These are phyloP conservation scores for Zoysia japonica DNA, from an alignment of 176 grass and related monocot genomes.

Conservation along the genomic window DNA sequence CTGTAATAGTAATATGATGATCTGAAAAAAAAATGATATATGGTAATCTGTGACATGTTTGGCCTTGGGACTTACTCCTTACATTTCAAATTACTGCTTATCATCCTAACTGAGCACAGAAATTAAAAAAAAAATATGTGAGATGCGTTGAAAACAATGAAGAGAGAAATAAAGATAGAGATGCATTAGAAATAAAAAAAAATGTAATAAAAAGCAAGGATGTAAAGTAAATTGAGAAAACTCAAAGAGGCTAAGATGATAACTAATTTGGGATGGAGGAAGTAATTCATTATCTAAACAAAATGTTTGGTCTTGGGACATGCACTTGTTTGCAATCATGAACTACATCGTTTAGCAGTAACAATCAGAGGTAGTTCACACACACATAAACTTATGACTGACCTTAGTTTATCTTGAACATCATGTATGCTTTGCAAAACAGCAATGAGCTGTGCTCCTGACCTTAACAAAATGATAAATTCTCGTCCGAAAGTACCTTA, in stretches of 20 bases:
- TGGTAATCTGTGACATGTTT: background rate
- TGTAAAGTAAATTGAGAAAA: no score
- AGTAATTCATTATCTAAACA: no score
- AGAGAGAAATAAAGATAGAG: no score
- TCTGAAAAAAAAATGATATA: conserved; percentile 14
- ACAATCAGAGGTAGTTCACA: background rate
- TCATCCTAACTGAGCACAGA: no score
- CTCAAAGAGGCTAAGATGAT: no score
- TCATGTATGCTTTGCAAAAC: background rate
- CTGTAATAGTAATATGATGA: conserved; percentile 2
- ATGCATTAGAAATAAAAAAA: no score
- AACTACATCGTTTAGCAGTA: background rate
- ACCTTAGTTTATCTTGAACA: background rate
- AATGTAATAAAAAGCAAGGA: no score
- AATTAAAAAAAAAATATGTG: no score
- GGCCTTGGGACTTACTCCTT: background rate
- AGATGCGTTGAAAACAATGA: no score
- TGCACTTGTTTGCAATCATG: conserved; percentile 30
- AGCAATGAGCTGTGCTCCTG: background rate
- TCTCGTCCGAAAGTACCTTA: background rate
- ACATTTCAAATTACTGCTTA: no score
- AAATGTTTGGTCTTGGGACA: background rate
- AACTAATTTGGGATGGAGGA: no score
- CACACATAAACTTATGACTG: background rate
- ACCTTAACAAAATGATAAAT: no score